Conservation (phyloP, 2,329 filamentous ascomycete species). For the Thermochaetoides dissita region DNA sequence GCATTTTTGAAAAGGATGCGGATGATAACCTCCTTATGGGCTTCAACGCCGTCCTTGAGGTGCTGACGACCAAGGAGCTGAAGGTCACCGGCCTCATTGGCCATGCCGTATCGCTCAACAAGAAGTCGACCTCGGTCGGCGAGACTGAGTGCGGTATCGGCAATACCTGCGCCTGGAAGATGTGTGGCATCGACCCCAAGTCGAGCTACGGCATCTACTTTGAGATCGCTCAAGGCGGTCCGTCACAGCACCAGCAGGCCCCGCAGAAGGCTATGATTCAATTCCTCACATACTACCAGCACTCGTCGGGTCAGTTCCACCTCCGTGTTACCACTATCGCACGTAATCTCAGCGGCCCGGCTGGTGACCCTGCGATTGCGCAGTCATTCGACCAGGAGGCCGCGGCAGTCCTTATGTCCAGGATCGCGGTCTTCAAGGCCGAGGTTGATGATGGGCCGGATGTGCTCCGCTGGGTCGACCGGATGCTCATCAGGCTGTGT, state of each 20-base stretch:
- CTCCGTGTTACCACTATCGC: slow-evolving; percentile 90
- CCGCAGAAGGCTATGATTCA: slow-evolving; percentile 93
- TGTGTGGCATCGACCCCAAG: slow-evolving; percentile 93
- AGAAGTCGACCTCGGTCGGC: slow-evolving; percentile 91
- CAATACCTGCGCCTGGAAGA: slow-evolving; percentile 98
- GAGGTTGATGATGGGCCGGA: slow-evolving; percentile 98
- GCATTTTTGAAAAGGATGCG: slow-evolving; percentile 92
- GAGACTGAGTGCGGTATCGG: slow-evolving; percentile 98
- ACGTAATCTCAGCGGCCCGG: slow-evolving; percentile 79
- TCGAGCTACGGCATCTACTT: slow-evolving; percentile 96
- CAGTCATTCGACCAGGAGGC: slow-evolving; percentile 98
- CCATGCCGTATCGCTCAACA: slow-evolving; percentile 91
- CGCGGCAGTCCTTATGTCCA: slow-evolving; percentile 94
- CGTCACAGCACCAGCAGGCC: slow-evolving; percentile 69
- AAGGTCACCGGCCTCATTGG: slow-evolving; percentile 97
- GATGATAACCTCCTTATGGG: slow-evolving; percentile 94
- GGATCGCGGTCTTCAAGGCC: slow-evolving; percentile 96
- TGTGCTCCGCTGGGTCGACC: slow-evolving; percentile 92
- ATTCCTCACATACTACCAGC: slow-evolving; percentile 96
- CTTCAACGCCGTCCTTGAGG: slow-evolving; percentile 92
- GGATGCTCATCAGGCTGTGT: slow-evolving; percentile 94
- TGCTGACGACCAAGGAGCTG: slow-evolving; percentile 91
- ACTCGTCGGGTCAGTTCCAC: slow-evolving; percentile 91
- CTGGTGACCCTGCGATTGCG: slow-evolving; percentile 85
- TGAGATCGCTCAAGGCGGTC: slow-evolving; percentile 88